Evolutionary conservation across 2,329 filamentous ascomycete genomes (phyloP), one percentile per base, ranked within the genome.

Genomic region (Ophidiomyces ophidiicola): DNA sequence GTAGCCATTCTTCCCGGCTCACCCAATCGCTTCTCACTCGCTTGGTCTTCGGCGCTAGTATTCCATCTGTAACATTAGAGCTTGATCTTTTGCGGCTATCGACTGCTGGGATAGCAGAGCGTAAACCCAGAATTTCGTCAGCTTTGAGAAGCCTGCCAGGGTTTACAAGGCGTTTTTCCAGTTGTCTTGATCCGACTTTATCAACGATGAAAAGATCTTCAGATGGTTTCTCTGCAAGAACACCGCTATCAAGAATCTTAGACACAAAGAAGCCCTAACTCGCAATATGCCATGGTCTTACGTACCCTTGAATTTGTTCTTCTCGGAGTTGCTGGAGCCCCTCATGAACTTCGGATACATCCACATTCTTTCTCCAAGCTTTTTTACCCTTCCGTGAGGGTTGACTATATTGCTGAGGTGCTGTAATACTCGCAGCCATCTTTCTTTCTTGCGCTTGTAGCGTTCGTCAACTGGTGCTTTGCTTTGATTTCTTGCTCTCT

Each of bases 341-440:
- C 39, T 80, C 67, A 53, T 88, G 74, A 18, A 98, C 75, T 46
- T 93, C 80, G 19, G 83, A 80, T 46, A 96, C 75, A 63, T 98
- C 85, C 61, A 98, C 85, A 65, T 98, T 94, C 62, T 96, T 98
- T 56, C 90, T 76, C 90, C 90, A 98, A 21, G 90, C 88, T 67
- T 93, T 96, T 66, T 96, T 96, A 53, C 92, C 90, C 61, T 98
- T 98, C 57, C 90, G 74, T 4, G 88, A 96, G 18, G 86, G 76
- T 61, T 98, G 90, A 47, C 76, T 86, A 63, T 80, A 78, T 50
- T 92, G 84, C 46, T 79, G 76, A 7, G 86, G 87, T 12, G 83
- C 80, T 35, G 55, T 50, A 19, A 57, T 43, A 19, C 48, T 46
- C n/a, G 51, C 44, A 35, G 60, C 56, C 60, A 63, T 63, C 21